These are phyloP conservation scores for Penicillium silybi DNA, from an alignment of 495 filamentous ascomycete genomes.

Conservation along the genomic window DNA sequence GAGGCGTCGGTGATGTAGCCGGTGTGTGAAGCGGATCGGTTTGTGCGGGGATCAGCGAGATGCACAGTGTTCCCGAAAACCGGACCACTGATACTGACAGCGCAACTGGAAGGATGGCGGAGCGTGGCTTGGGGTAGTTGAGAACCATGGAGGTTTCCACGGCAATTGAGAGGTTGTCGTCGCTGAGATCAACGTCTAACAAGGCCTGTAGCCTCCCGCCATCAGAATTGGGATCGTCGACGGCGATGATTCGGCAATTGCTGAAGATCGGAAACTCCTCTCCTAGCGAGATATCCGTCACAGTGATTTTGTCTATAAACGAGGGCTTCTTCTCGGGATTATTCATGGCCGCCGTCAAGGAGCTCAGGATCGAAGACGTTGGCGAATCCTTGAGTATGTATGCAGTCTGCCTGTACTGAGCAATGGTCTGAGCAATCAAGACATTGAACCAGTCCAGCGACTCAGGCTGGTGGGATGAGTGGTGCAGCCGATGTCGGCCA, in stretches of 20 bases:
- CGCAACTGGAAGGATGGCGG: conserved; percentile 89
- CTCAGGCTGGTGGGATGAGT: conserved; percentile 90
- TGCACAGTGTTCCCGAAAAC: conserved; percentile 89
- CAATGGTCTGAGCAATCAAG: conserved; percentile 91
- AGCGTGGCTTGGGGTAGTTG: conserved; percentile 85
- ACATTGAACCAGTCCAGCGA: conserved; percentile 99
- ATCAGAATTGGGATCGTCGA: conserved; percentile 45
- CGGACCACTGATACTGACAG: conserved; percentile 86
- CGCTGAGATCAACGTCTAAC: conserved; percentile 93
- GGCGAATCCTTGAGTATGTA: conserved; percentile 68
- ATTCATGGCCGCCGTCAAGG: conserved; percentile 84
- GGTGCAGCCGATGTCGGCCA: conserved; percentile 44
- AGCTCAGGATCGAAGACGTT: conserved; percentile 78
- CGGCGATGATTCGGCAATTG: conserved; percentile 87
- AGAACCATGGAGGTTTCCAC: conserved; percentile 90
- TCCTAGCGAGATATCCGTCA: conserved; percentile 88
- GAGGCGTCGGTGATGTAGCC: conserved; percentile 29
- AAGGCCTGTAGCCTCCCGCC: conserved; percentile 78
- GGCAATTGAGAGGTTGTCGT: conserved; percentile 88
- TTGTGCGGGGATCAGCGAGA: conserved; percentile 75
- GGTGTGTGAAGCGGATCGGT: conserved; percentile 40
- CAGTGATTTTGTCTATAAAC: conserved; percentile 86
- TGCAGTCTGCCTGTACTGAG: conserved; percentile 89
- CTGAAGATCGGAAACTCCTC: conserved; percentile 99
- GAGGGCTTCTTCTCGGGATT: conserved; percentile 73